Evolutionary conservation across 2,329 filamentous ascomycete species (phyloP).

Genomic region (Penicillium verrucosum): DNA sequence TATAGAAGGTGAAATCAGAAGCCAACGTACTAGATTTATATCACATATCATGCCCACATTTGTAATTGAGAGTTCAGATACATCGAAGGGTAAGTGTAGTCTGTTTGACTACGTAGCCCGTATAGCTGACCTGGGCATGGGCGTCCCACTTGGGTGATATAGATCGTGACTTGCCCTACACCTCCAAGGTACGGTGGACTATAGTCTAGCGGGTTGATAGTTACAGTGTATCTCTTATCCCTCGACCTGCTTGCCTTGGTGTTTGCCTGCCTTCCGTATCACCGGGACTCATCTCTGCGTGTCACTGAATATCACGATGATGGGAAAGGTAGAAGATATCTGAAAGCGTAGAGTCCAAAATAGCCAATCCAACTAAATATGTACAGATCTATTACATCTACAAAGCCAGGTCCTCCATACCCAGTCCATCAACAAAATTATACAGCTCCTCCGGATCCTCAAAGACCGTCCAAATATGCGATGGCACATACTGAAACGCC

Average conservation of each 20-base stretch:
- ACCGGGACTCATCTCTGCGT: no score
- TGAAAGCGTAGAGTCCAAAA: neutral
- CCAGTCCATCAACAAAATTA: conserved; percentile 31
- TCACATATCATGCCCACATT: neutral
- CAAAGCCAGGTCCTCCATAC: conserved; percentile 18
- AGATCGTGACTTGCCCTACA: neutral
- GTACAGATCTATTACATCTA: conserved; percentile 5
- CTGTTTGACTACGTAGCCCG: neutral
- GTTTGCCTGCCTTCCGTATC: neutral
- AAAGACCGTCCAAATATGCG: conserved; percentile 75
- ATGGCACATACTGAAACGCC: conserved; percentile 74
- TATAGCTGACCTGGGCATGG: neutral
- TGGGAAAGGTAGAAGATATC: no score
- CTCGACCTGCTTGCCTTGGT: neutral
- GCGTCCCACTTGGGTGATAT: neutral
- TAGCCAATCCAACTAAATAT: neutral
- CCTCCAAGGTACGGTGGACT: neutral
- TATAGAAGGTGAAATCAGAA: neutral
- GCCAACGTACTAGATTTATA: neutral
- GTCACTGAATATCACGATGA: neutral
- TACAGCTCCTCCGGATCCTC: conserved; percentile 66
- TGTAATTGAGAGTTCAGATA: neutral
- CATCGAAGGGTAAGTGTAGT: neutral
- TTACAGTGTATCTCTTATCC: neutral
- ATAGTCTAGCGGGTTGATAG: neutral